phyloP scores from a whole-genome alignment of 164 flowering plant species.

The Magnolia officinalis region DNA sequence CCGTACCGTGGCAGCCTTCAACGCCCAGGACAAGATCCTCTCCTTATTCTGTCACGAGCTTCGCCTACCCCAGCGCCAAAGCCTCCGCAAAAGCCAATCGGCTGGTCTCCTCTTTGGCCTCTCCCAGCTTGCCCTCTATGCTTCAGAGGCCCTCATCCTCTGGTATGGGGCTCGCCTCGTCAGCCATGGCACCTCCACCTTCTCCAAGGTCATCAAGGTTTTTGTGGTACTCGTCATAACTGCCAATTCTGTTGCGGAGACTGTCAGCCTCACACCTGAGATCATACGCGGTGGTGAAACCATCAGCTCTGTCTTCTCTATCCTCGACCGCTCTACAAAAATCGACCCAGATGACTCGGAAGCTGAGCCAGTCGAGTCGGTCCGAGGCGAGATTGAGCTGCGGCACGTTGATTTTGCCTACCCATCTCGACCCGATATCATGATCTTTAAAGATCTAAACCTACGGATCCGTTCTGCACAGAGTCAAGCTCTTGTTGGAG shows the following conservation, averaged over 20 bases:
- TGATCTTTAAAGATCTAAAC: constrained; percentile 69
- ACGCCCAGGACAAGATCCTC: constrained; percentile 85
- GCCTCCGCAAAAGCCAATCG: constrained; percentile 68
- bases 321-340: constrained; percentile 69
- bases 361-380: constrained; percentile 52
- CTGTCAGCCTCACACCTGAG: constrained; percentile 94
- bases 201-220: constrained; percentile 89
- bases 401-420: constrained; percentile 86
- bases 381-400: constrained; percentile 87
- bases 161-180: constrained; percentile 95
- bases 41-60: constrained; percentile 76
- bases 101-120: constrained; percentile 86
- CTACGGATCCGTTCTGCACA: constrained; percentile 80
- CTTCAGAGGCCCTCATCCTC: constrained; percentile 83
- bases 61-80: constrained; percentile 57
- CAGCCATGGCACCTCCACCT: constrained; percentile 67
- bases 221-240: constrained; percentile 88
- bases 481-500: constrained; percentile 94
- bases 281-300: constrained; percentile 88
- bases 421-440: constrained; percentile 75
- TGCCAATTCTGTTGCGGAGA: constrained; percentile 92
- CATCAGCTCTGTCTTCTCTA: constrained; percentile 73
- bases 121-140: constrained; percentile 88
- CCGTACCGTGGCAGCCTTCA: constrained; percentile 95
- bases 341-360: constrained; percentile 87